Conservation (phyloP, 2,329 filamentous ascomycete genomes). For the Cordyceps javanica region DNA sequence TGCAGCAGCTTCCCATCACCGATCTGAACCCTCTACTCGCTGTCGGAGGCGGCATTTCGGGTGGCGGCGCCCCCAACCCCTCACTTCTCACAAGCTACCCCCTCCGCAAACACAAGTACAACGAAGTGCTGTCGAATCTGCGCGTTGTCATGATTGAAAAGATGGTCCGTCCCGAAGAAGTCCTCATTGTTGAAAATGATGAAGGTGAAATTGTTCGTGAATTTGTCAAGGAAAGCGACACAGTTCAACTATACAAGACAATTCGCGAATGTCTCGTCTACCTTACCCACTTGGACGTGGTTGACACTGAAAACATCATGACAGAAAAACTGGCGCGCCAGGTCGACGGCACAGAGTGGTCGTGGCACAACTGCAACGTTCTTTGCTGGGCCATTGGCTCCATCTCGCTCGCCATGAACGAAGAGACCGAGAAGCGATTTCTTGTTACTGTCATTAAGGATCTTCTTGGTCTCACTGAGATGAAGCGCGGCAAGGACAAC, state of each 20-base stretch:
- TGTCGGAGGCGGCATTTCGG: slow-evolving; percentile 65
- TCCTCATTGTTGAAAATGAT: slow-evolving; percentile 98
- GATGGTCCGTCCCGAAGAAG: slow-evolving; percentile 98
- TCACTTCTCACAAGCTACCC: slow-evolving; percentile 82
- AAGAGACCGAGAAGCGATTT: slow-evolving; percentile 98
- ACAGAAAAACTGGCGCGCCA: slow-evolving; percentile 94
- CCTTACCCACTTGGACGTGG: slow-evolving; percentile 92
- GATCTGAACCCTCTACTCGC: slow-evolving; percentile 86
- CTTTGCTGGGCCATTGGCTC: slow-evolving; percentile 99
- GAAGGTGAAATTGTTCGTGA: slow-evolving; percentile 98
- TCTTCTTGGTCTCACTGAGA: slow-evolving; percentile 89
- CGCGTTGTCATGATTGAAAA: slow-evolving; percentile 99
- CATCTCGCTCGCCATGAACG: slow-evolving; percentile 98
- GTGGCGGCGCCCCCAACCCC: slow-evolving; percentile 80
- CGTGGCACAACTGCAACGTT: slow-evolving; percentile 99
- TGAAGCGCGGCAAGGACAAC: slow-evolving; percentile 99
- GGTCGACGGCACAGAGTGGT: slow-evolving; percentile 95
- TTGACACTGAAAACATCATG: slow-evolving; percentile 98
- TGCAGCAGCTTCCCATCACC: slow-evolving; percentile 91
- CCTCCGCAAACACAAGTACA: slow-evolving; percentile 96
- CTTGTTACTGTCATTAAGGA: slow-evolving; percentile 98
- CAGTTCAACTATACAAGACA: slow-evolving; percentile 98
- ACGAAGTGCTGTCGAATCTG: slow-evolving; percentile 86
- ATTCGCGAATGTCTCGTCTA: slow-evolving; percentile 96
- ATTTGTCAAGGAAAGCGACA: slow-evolving; percentile 99